Evolutionary conservation across 805 yeast genomes (phyloP).

Genomic region (Ogataea chonburiensis): DNA sequence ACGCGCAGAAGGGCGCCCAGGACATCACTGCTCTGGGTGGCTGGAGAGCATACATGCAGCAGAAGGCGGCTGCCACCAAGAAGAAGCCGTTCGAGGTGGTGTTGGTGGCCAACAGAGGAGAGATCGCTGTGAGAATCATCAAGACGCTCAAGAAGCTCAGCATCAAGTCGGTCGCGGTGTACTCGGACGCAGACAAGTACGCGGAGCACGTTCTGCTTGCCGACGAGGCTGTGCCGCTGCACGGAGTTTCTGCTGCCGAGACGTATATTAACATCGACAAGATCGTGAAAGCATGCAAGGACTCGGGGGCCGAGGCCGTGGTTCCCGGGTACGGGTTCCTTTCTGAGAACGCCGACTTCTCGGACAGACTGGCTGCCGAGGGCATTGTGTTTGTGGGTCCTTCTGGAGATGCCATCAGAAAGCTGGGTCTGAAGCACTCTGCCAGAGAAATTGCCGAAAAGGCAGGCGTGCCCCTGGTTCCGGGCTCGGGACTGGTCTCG

Average conservation of each 20-base stretch:
- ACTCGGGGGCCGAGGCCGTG: conserved; percentile 86
- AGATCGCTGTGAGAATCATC: conserved; percentile 93
- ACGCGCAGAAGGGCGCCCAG: conserved; percentile 62
- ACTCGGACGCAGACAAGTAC: conserved; percentile 86
- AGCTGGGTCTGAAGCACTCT: conserved; percentile 91
- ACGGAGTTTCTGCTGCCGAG: conserved; percentile 85
- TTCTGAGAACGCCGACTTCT: conserved; percentile 94
- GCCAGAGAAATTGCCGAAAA: conserved; percentile 89
- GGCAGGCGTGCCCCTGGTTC: conserved; percentile 95
- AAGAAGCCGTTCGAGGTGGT: conserved; percentile 75
- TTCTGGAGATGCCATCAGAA: conserved; percentile 86
- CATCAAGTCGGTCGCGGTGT: conserved; percentile 81
- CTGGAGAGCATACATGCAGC: conserved; percentile 65
- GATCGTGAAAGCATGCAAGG: conserved; percentile 81
- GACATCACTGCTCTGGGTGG: conserved; percentile 90
- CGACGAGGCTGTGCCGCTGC: conserved; percentile 74
- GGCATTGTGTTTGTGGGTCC: conserved; percentile 97
- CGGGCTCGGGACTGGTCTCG: conserved; percentile 87
- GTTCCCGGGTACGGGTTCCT: conserved; percentile 97
- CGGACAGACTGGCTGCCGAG: conserved; percentile 79
- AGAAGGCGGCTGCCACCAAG: conserved; percentile 25
- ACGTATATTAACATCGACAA: conserved; percentile 86
- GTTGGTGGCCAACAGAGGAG: conserved; percentile 97
- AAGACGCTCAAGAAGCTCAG: conserved; percentile 79
- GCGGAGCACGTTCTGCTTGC: conserved; percentile 84